Base-by-base conservation (phyloP, 2,329 filamentous ascomycete genomes). In the Dactylellina cionopaga region DNA sequence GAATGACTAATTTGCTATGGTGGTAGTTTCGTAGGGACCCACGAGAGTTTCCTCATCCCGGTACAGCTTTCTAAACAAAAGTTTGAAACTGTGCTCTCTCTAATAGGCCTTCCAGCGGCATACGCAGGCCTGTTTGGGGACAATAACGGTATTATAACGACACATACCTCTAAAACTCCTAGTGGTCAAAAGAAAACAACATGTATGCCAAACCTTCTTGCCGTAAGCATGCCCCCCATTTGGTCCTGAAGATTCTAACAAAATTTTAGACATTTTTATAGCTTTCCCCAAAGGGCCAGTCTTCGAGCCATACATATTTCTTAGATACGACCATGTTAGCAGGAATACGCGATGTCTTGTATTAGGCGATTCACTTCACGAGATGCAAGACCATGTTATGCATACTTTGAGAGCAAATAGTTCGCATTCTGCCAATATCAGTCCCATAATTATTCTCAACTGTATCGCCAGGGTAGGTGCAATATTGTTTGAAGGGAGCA, bases 61-160 rank as follows among this genome's bases (percentile, higher is more conserved):
- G 3, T 51, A 7, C 46, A 51, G 17, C 46, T 51, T 51, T 33
- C 46, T 3, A 7, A 3, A 5, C 9, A 31, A 10, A 24, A 6
- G 3, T 51, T 51, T 33, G 22, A 51, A 15, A 5, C 22, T 15
- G 17, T 51, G n/a, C 25, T 51, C 9, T 22, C 29, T 31, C 7
- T 31, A 4, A 17, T 51, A 10, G 46, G 27, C 15, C 9, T 51
- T 4, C 46, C 46, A 25, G 46, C 46, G 3, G 31, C 27, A 19
- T 51, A 51, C 31, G 25, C 25, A 33, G 31, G 25, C 9, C 25
- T 51, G 15, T 51, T 51, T 15, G 9, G 7, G 6, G 46, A 51
- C 25, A 51, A 51, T 15, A 51, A 51, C 22, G 46, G 46, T 33
- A 25, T 31, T 9, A 51, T 33, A 31, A 51, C 46, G 9, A 33